Evolutionary conservation across 768 basidiomycete species (phyloP), one percentile per base, ranked within the genome.

Genomic region (Naganishia randhawae): DNA sequence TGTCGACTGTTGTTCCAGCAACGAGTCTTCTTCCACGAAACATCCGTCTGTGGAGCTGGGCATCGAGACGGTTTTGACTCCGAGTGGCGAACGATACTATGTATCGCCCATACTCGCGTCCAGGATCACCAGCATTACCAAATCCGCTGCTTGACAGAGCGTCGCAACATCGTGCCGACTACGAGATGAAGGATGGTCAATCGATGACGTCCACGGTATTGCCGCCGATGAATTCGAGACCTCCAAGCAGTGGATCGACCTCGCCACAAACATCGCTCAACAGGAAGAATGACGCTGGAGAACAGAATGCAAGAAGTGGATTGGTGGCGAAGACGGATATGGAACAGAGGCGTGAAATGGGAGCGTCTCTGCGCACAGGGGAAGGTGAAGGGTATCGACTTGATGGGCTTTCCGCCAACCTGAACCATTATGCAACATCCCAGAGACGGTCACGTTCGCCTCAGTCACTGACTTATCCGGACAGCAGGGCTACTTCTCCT

Each of bases 371-470:
- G 25, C 4, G 37, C 3, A 22, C n/a, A 3, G 22, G 19, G 31
- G 57, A 61, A 39, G 22, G 35, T 2, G 57, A 61, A 27, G 57
- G 37, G 1, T 41, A 61, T 17, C 37, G 57, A 25, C 33, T 37
- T 22, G 39, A 61, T 25, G 37, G 39, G 14, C 57, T 4, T 39
- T 61, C 57, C 6, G 19, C 57, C 27, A 22, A 22, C 11, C 4
- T 16, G 17, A 39, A 29, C 25, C 57, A 19, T n/a, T 61, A 61
- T 22, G 25, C 57, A 27, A n/a, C 57, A 25, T 39, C 27, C 16
- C n/a, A n/a, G n/a, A n/a, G 57, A 29, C 41, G 37, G 16, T 61
- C 57, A 22, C 57, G 57, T 42, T 61, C 57, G 27, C 57, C 57
- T 25, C 22, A 19, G 22, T n/a, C 57, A 41, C 25, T 10, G 2